phyloP scores from a whole-genome alignment of 208 protist genomes.

The Crithidia expoeki region DNA sequence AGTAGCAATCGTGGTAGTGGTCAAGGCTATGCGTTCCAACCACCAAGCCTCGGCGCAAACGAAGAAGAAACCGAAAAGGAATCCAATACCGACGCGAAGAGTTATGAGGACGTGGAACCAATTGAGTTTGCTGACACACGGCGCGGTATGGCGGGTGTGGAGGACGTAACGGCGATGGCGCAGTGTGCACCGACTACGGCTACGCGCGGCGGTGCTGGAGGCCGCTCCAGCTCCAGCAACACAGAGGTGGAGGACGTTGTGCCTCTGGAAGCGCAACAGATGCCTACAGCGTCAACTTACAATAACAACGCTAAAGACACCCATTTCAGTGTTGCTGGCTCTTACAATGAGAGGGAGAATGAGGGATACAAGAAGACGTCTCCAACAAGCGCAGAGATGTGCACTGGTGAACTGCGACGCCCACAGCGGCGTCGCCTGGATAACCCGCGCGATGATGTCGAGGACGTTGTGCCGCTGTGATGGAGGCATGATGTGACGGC shows the following conservation, averaged over 20 bases:
- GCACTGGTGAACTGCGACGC: constrained; percentile 19
- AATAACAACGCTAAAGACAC: background rate
- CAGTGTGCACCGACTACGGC: constrained; percentile 7
- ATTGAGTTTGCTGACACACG: background rate
- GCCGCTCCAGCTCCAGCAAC: constrained; percentile 15
- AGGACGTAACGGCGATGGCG: background rate
- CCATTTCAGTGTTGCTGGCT: no score
- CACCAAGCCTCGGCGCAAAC: background rate
- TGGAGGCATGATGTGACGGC: background rate
- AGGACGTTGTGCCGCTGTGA: constrained; percentile 60
- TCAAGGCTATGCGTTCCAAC: background rate
- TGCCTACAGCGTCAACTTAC: background rate
- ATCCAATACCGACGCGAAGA: background rate
- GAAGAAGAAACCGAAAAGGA: background rate
- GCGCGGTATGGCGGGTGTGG: background rate
- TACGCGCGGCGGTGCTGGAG: background rate
- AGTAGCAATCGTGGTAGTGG: background rate
- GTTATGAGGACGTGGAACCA: constrained; percentile 15
- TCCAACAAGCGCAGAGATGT: constrained; percentile 11
- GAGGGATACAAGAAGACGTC: background rate
- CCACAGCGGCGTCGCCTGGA: constrained; percentile 11
- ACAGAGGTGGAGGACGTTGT: constrained; percentile 34
- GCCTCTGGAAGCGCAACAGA: constrained; percentile 5
- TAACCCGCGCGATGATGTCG: constrained; percentile 38
- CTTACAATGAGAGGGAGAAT: no score